phyloP scores from a whole-genome alignment of 1,139 yeast species.

The Pichia norvegensis region DNA sequence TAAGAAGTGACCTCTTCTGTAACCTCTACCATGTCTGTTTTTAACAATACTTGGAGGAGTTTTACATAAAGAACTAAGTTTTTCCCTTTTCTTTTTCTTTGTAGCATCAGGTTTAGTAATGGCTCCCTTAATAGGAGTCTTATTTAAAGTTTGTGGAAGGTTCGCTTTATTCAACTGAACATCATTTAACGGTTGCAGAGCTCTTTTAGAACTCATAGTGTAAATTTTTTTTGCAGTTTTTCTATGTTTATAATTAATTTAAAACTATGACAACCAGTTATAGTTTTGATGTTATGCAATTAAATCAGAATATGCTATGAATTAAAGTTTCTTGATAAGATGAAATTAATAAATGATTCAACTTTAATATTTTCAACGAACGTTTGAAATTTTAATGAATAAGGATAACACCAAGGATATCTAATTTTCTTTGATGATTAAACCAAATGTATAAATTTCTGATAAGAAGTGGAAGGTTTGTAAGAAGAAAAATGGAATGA shows the following conservation, averaged over 20 bases:
- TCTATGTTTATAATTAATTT: neutral
- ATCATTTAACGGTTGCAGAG: constrained; percentile 28
- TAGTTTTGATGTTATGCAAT: neutral
- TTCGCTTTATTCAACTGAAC: constrained; percentile 27
- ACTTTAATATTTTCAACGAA: too few relatives aligned
- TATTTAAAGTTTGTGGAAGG: constrained; percentile 16
- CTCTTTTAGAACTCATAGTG: constrained; percentile 21
- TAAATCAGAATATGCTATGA: neutral
- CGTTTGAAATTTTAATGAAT: neutral
- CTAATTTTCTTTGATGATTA: neutral
- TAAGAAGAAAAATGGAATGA: neutral
- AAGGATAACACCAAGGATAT: neutral
- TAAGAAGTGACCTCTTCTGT: constrained; percentile 80
- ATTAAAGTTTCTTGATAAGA: neutral
- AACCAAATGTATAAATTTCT: neutral
- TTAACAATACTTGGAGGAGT: constrained; percentile 92
- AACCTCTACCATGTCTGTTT: constrained; percentile 80
- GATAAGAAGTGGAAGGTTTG: neutral
- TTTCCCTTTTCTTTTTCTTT: constrained; percentile 68
- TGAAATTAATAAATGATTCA: neutral
- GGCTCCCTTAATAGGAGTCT: constrained; percentile 26
- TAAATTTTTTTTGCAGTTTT: neutral
- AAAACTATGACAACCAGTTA: neutral
- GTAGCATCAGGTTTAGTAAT: constrained; percentile 26
- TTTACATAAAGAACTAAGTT: constrained; percentile 78